Evolutionary conservation across 257 asterid genomes (phyloP), one percentile per base, ranked within the genome.

Genomic region (Rauvolfia tetraphylla): DNA sequence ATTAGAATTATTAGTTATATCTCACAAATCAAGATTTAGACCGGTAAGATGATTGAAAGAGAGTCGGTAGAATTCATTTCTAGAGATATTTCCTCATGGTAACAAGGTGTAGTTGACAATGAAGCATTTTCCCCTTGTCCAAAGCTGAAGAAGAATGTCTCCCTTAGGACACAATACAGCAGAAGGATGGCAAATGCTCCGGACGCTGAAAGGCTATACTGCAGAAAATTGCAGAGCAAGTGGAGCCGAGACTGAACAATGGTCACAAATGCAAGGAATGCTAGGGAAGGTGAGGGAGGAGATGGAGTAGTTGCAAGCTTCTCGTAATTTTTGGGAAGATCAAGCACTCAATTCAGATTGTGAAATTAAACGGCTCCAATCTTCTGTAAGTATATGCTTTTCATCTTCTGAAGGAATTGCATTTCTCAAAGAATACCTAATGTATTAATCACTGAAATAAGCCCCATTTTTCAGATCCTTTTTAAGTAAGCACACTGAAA

Each of bases 191-290:
- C 61, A 92, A 82, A 79, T 95, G 98, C 85, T 80, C 91, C 0
- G 98, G 99, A 33, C 92, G 89, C 13, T 95, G 99, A 86, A 95
- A 90, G 85, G 89, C 83, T 8, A 42, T 92, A 4, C 85, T 92
- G 57, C 82, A 87, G 7, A 83, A 84, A 77, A 84, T 95, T 8
- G 86, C 91, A 2, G 99, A 92, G 78, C 98, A 95, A 81, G 96
- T 92, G 88, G 97, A 80, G 91, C 91, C 3, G 99, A 95, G 86
- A 86, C 97, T 6, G 98, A 95, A 78, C 98, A 95, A 73, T 95
- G 96, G 96, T 86, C 98, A 57, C 98, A 95, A 74, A 95, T 95
- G 97, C 99, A 92, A 73, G 91, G 66, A 72, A 95, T 95, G 99
- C 76, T 95, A 56, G 84, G 78, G 75, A 91, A 87, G 76, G 98